Base-by-base conservation (phyloP, 1,284 basidiomycete species). In the Grifola frondosa region DNA sequence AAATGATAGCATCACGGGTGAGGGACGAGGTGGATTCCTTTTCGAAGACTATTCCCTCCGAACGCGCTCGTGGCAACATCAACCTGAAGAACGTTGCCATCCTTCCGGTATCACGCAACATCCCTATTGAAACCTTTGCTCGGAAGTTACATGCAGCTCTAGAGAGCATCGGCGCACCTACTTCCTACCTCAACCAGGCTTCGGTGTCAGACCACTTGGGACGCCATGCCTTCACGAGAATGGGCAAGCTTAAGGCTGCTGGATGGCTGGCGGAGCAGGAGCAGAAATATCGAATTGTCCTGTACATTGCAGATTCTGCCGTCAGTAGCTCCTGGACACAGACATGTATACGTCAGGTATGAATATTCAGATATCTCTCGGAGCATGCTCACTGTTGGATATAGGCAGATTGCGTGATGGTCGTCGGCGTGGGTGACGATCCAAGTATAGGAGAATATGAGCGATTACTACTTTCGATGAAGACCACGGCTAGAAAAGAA, bases 401-500 rank as follows among this genome's bases (percentile, higher is more conserved):
- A 44, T 62, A 94, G 81, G 97, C 97, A 11, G 96, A 99, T 68
- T 94, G 88, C 60, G 88, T 99, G 15, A 85, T 99, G 75, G 81
- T 99, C 16, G 88, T 99, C 25, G 94, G 94, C 10, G 91, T 96
- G 77, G 93, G 91, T 3, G 92, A 96, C 52, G 94, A 97, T 64
- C 89, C 91, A 0, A 76, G 75, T 30, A 73, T 92, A 15, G 94
- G 94, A 19, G 94, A 97, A 69, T 96, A 92, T 58, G 96, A 99
- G 65, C 81, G 95, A 39, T 70, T 99, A 10, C 69, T 99, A 34
- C 78, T 94, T 30, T 91, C 93, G 6, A 86, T 92, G 80, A 99
- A 99, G 72, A 98, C 94, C 1, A 99, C 95, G 0, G 96, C 97
- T 13, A 74, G 97, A 49, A 99, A 99, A 65, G 96, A 99, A 65